Evolutionary conservation across 257 asterid species (phyloP).

Genomic region (Prunella vulgaris): DNA sequence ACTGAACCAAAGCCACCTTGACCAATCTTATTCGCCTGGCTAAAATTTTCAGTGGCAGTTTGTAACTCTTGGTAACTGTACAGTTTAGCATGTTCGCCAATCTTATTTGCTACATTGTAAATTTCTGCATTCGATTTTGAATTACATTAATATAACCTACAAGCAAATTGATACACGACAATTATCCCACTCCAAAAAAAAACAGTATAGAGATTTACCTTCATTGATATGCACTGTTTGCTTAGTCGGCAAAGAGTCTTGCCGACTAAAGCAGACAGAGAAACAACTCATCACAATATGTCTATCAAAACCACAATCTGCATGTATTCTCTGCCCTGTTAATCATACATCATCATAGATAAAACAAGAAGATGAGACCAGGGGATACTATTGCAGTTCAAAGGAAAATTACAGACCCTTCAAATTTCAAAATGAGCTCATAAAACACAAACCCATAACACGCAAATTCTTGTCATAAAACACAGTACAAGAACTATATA

Average conservation of each 20-base stretch:
- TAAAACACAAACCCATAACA: neutral
- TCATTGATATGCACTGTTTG: conserved; percentile 36
- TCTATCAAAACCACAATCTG: conserved; percentile 17
- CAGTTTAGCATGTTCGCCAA: conserved; percentile 37
- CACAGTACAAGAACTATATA: neutral
- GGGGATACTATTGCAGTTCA: neutral
- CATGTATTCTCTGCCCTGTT: conserved; percentile 10
- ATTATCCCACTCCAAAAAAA: conserved; percentile 5
- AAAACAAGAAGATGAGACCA: neutral
- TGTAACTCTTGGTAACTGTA: conserved; percentile 62
- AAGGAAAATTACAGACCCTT: neutral
- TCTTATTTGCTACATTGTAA: conserved; percentile 28
- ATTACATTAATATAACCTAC: conserved; percentile 15
- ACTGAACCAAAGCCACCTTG: conserved; percentile 90
- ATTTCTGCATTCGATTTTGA: conserved; percentile 51
- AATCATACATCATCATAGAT: conserved; percentile 8
- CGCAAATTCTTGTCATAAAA: neutral
- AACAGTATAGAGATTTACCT: conserved; percentile 39
- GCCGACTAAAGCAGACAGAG: conserved; percentile 33
- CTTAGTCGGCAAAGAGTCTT: conserved; percentile 24
- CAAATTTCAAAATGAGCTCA: neutral
- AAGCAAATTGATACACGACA: neutral
- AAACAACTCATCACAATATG: conserved; percentile 45
- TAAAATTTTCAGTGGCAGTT: conserved; percentile 61
- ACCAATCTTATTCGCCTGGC: conserved; percentile 64